These are phyloP conservation scores for Chaetothyriales sp. DNA, from an alignment of 2,329 filamentous ascomycete species.

Conservation along the genomic window DNA sequence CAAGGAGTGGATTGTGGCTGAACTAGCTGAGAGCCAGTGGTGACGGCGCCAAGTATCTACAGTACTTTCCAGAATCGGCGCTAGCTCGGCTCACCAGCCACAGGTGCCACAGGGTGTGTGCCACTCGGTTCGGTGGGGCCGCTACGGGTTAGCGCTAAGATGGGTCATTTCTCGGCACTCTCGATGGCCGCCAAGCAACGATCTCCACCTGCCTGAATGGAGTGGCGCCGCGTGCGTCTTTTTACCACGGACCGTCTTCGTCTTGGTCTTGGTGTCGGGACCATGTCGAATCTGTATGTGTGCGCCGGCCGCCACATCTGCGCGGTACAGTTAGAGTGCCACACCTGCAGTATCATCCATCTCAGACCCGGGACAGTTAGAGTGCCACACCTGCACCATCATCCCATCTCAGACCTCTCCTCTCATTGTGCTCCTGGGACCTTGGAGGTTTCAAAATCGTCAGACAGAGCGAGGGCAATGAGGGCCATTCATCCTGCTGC, in stretches of 20 bases:
- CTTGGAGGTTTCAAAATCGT: background rate
- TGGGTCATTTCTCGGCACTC: background rate
- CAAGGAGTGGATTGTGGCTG: background rate
- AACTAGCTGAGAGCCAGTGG: background rate
- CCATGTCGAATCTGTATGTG: background rate
- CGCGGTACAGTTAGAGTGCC: background rate
- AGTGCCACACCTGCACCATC: background rate
- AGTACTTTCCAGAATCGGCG: background rate
- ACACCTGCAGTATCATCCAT: background rate
- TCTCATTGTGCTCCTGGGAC: background rate
- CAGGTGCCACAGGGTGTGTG: background rate
- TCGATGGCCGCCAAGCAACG: background rate
- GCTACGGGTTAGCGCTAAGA: background rate
- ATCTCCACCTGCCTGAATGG: background rate
- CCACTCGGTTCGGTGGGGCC: background rate
- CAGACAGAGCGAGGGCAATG: background rate
- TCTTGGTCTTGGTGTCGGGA: background rate
- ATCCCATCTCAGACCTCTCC: background rate
- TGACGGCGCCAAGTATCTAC: background rate
- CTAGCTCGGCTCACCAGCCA: background rate
- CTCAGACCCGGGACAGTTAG: background rate
- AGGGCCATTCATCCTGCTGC: background rate
- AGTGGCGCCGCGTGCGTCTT: background rate
- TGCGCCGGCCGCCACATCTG: background rate
- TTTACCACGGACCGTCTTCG: too few species aligned